Base-by-base conservation (phyloP, 2,329 filamentous ascomycete species). In the Zasmidium angulare region DNA sequence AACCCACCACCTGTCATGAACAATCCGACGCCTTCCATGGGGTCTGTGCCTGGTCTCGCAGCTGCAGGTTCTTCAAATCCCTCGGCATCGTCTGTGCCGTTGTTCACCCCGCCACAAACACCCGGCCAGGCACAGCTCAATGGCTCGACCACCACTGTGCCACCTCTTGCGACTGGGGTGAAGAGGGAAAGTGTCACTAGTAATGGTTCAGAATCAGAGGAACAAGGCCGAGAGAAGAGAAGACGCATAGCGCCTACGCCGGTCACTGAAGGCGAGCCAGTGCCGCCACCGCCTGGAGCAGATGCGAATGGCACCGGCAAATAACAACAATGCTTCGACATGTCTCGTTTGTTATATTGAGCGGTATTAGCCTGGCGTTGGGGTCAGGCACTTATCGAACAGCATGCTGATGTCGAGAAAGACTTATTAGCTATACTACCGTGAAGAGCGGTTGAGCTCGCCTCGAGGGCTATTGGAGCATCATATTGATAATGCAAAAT, bases 51-150 rank as follows among this genome's bases (percentile, higher is more conserved):
- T 4, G 70, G 71, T 3, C 64, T 71, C n/a, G 69, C 76, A 20
- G 75, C 76, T 1, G 72, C 70, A 9, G 70, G 70, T 9, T 69
- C 69, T 2, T 60, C 60, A 1, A 60, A 56, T 24, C 53, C 56
- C 4, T 17, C 36, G n/a, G 56, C 24, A 20, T 56, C 56, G 7
- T 55, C 76, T 2, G 78, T 96, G 47, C 90, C 92, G 0, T 85
- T 96, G 68, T 91, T 90, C 40, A 97, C 93, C 7, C 93, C 95
- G 1, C 95, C 93, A 0, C 89, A 96, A 73, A 98, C 93, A 2
- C 93, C 93, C 4, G 78, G 84, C 59, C 75, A 64, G 40, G 72
- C 61, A 68, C 72, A 46, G 69, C 68, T 61, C 26, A 64, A 55
- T 20, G 54, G 53, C 19, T 53, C 56, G 11, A 40, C 53, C 36